Conservation (phyloP, 495 filamentous ascomycete species). For the Durotheca rogersii region DNA sequence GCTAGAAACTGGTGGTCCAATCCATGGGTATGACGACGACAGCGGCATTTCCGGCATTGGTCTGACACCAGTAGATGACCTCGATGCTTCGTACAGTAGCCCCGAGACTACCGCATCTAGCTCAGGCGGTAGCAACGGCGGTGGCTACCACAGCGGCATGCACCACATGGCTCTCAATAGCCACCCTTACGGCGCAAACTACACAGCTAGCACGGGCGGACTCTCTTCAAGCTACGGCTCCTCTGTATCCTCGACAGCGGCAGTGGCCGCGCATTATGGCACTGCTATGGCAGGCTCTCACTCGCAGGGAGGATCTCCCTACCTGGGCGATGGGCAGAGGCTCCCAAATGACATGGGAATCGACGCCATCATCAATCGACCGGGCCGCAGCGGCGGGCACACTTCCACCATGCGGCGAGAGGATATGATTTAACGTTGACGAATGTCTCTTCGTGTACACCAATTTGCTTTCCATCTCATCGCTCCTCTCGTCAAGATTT, state of each 20-base stretch:
- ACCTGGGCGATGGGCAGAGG: slow-evolving; percentile 47
- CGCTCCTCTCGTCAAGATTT: not conserved
- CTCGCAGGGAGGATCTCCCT: slow-evolving; percentile 48
- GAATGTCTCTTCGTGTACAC: not conserved
- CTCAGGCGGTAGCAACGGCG: slow-evolving; percentile 35
- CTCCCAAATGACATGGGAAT: slow-evolving; percentile 60
- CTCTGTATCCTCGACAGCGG: slow-evolving; percentile 31
- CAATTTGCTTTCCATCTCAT: not conserved
- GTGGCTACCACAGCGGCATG: slow-evolving; percentile 30
- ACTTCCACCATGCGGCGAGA: slow-evolving; percentile 20
- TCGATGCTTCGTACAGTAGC: slow-evolving; percentile 49
- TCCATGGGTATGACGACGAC: slow-evolving; percentile 52
- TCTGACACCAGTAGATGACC: slow-evolving; percentile 53
- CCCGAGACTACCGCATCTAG: slow-evolving; percentile 46
- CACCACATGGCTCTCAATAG: slow-evolving; percentile 30
- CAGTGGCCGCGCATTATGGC: slow-evolving; percentile 37
- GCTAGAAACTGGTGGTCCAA: slow-evolving; percentile 44
- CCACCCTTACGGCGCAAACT: slow-evolving; percentile 31
- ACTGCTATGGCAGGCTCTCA: slow-evolving; percentile 45
- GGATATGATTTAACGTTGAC: not conserved
- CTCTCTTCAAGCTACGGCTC: slow-evolving; percentile 38
- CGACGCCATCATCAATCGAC: slow-evolving; percentile 55
- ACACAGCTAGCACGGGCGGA: slow-evolving; percentile 29
- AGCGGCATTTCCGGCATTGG: slow-evolving; percentile 50
- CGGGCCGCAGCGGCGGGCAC: slow-evolving; percentile 29